Evolutionary conservation across 2,329 filamentous ascomycete species (phyloP).

Genomic region (Arthrinium phaeospermum): DNA sequence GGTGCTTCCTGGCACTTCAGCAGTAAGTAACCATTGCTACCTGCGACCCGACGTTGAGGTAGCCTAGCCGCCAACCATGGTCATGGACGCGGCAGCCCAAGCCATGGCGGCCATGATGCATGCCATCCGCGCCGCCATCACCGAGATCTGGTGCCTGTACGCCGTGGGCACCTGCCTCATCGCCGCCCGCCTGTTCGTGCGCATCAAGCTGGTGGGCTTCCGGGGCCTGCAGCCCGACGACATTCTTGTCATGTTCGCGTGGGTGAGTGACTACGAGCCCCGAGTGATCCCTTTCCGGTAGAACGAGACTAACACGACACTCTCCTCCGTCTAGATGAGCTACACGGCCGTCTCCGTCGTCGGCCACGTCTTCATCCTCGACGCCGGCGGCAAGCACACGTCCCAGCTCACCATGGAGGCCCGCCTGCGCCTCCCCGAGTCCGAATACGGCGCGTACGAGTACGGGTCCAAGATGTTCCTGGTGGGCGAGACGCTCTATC

Average conservation of each 20-base stretch:
- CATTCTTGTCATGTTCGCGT: slow-evolving; percentile 38
- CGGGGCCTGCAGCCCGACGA: slow-evolving; percentile 42
- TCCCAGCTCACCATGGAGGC: slow-evolving; percentile 38
- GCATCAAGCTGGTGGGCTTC: slow-evolving; percentile 41
- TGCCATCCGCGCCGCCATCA: slow-evolving; percentile 24
- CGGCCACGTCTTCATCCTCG: slow-evolving; percentile 32
- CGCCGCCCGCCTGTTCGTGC: slow-evolving; percentile 38
- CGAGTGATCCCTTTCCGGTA: neutral
- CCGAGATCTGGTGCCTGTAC: slow-evolving; percentile 46
- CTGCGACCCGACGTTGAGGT: neutral
- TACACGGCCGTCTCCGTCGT: slow-evolving; percentile 22
- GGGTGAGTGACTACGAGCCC: slow-evolving; percentile 27
- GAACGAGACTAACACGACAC: neutral
- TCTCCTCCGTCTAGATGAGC: neutral
- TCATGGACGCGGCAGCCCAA: neutral
- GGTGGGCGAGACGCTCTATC: slow-evolving; percentile 41
- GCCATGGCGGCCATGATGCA: neutral
- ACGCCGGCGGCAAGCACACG: slow-evolving; percentile 37
- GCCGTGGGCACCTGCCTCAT: slow-evolving; percentile 39
- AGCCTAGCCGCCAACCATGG: neutral
- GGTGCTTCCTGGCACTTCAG: too few relatives aligned
- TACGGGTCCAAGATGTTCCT: slow-evolving; percentile 45
- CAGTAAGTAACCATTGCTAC: neutral
- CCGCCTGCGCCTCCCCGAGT: slow-evolving; percentile 37
- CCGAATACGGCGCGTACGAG: slow-evolving; percentile 34